phyloP scores from a whole-genome alignment of 2,329 filamentous ascomycete species.

The Xylaria digitata region DNA sequence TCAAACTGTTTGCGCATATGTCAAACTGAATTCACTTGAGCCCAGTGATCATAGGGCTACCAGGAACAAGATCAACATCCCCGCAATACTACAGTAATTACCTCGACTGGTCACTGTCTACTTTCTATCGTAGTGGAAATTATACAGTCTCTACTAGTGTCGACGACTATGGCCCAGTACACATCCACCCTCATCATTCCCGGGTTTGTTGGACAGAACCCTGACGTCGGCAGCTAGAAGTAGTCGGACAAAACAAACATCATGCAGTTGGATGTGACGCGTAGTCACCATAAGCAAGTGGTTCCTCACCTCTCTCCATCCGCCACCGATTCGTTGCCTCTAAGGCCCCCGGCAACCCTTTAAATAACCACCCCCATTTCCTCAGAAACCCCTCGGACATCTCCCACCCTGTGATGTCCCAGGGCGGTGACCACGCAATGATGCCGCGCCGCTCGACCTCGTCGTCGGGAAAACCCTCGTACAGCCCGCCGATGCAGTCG shows the following conservation, averaged over 20 bases:
- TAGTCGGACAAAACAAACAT: slow-evolving; percentile 8
- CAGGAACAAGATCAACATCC: too few species aligned
- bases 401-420: slow-evolving; percentile 55
- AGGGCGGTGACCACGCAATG: slow-evolving; percentile 57
- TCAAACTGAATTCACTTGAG: too few species aligned
- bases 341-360: slow-evolving; percentile 43
- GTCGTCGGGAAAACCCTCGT: slow-evolving; percentile 57
- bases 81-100: too few species aligned
- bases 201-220: too few species aligned
- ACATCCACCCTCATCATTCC: too few species aligned
- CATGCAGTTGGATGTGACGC: slow-evolving; percentile 30
- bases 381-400: slow-evolving; percentile 55
- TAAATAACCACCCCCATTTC: slow-evolving; percentile 53
- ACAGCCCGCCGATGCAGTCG: slow-evolving; percentile 57
- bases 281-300: slow-evolving; percentile 45
- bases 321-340: slow-evolving; percentile 54
- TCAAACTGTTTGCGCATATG: too few species aligned
- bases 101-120: too few species aligned
- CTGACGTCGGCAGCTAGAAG: neutral
- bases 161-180: too few species aligned
- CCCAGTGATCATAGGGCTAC: too few species aligned
- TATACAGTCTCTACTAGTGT: too few species aligned
- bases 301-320: slow-evolving; percentile 49
- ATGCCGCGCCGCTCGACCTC: slow-evolving; percentile 55
- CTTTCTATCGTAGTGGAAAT: too few species aligned